Evolutionary conservation across 2,329 filamentous ascomycete species (phyloP), one percentile per base, ranked within the genome.

Genomic region (Sporothrix euskadiensis): DNA sequence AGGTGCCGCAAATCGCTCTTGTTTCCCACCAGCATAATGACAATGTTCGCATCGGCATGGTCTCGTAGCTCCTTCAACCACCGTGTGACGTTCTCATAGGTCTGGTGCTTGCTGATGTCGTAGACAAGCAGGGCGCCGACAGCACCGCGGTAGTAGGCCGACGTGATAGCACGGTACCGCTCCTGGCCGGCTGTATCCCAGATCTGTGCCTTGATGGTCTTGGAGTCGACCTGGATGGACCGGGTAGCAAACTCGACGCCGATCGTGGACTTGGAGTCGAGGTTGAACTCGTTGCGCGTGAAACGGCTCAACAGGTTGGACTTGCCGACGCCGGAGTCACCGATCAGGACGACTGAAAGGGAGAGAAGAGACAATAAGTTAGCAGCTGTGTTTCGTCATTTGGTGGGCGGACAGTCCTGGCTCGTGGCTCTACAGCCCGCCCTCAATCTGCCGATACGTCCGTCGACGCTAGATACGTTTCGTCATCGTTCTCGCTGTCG

Each of bases 1-100:
- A 99, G 88, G 85, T 99, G 96, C 84, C 94, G 93, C 91, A 98
- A 92, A 97, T 99, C 96, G 84, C 94, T 98, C 92, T 99, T 99
- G 90, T 99, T 99, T 83, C 96, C 96, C 73, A 98, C 96, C 80
- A 99, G 87, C 96, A 99, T 99, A 83, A 99, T 99, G 80, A 99
- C 94, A 80, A 98, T 98, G 86, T 98, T 98, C 80, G 94, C 94
- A 83, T 99, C 96, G 79, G 96, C 96, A 84, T 99, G 94, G 82
- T 98, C 96, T 80, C 96, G 91, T 81, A 99, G 88, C 88, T 99
- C 96, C 87, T 98, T 99, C 86, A 99, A 86, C 96, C 96, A 99
- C 85, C 97, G 90, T 78, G 94, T 98, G 80, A 99, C 96, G 83
- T 98, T 98, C 85, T 98, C 95, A 84, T 98, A 98, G 78, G 96